phyloP scores from a whole-genome alignment of 345 rosid species.

The Cardiospermum halicacabum region DNA sequence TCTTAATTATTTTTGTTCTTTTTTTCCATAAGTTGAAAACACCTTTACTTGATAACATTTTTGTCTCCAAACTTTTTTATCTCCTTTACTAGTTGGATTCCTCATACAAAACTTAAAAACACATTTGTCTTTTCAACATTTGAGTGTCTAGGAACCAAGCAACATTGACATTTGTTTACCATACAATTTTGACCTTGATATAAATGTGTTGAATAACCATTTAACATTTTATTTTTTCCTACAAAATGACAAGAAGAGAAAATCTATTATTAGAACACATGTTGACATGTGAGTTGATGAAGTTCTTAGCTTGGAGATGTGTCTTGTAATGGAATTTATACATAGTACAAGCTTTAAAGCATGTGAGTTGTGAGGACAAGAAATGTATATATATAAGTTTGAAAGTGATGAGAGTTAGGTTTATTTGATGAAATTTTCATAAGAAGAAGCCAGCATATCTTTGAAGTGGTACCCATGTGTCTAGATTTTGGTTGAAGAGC shows the following conservation, averaged over 20 bases:
- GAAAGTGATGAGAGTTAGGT: background rate
- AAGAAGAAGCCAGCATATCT: background rate
- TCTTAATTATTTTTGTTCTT: too few relatives aligned
- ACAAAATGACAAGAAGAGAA: background rate
- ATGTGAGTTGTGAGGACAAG: background rate
- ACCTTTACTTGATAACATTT: background rate
- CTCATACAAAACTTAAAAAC: background rate
- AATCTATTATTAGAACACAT: background rate
- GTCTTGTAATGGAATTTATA: background rate
- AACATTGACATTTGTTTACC: background rate
- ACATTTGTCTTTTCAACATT: background rate
- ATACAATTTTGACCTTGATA: background rate
- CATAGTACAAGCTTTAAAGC: background rate
- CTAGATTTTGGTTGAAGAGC: background rate
- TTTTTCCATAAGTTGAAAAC: background rate
- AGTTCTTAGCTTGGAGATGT: background rate
- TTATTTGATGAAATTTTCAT: background rate
- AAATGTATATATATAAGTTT: too few relatives aligned
- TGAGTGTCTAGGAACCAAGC: background rate
- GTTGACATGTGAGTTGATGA: constrained; percentile 8
- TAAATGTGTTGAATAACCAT: background rate
- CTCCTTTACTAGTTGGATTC: background rate
- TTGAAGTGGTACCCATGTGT: background rate
- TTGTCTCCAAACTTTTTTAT: too few relatives aligned
- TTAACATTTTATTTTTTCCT: too few relatives aligned